These are phyloP conservation scores for Zymoseptoria crescenta DNA, from an alignment of 2,329 filamentous ascomycete species.

Conservation along the genomic window DNA sequence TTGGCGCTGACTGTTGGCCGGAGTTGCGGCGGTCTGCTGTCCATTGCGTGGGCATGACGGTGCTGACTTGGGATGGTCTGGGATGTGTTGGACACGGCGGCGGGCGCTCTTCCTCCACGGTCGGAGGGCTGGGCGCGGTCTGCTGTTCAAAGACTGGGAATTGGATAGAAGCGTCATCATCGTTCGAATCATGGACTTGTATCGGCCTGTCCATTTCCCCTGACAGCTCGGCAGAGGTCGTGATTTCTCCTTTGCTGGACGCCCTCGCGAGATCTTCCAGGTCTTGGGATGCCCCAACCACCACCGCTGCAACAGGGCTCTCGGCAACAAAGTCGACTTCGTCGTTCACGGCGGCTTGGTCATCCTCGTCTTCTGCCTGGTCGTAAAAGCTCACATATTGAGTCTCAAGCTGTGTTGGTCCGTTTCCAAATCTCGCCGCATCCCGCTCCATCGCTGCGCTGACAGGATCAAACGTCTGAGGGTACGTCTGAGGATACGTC, in stretches of 20 bases:
- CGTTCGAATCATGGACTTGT: not conserved
- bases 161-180: not conserved
- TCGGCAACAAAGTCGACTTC: not conserved
- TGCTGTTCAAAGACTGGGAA: not conserved
- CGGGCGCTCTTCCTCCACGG: too few relatives aligned
- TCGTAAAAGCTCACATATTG: not conserved
- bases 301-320: not conserved
- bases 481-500: slow-evolving; percentile 13
- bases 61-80: slow-evolving; percentile 8
- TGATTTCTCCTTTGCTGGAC: not conserved
- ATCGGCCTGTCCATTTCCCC: not conserved
- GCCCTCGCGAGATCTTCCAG: not conserved
- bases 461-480: slow-evolving; percentile 18
- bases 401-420: slow-evolving; percentile 8
- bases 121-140: too few relatives aligned
- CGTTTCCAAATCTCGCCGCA: slow-evolving; percentile 11
- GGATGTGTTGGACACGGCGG: not conserved
- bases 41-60: slow-evolving; percentile 4
- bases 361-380: not conserved
- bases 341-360: not conserved
- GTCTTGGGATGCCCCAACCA: not conserved
- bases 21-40: slow-evolving; percentile 2
- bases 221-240: not conserved
- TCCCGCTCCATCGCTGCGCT: slow-evolving; percentile 13
- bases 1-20: not conserved